phyloP scores from a whole-genome alignment of 805 yeast genomes.

The Barnettozyma siamensis region DNA sequence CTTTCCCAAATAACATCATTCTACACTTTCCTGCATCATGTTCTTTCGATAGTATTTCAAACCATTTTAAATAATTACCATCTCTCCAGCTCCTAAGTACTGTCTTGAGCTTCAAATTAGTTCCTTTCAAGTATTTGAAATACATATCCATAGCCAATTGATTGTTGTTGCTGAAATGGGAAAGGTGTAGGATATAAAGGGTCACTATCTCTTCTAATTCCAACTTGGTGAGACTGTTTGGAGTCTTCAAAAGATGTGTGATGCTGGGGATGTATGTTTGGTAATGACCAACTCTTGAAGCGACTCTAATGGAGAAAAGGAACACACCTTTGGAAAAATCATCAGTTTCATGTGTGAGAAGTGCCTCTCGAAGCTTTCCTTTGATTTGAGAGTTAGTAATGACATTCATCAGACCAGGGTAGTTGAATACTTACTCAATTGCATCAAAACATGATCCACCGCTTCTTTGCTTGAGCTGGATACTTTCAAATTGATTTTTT shows the following conservation, averaged over 20 bases:
- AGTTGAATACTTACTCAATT: slow-evolving; percentile 22
- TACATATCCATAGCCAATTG: slow-evolving; percentile 15
- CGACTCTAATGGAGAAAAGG: slow-evolving; percentile 42
- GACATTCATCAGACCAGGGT: too few relatives aligned
- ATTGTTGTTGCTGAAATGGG: slow-evolving; percentile 22
- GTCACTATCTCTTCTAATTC: slow-evolving; percentile 38
- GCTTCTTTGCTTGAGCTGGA: slow-evolving; percentile 1
- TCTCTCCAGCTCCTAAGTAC: slow-evolving; percentile 29
- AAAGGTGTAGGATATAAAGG: slow-evolving; percentile 39
- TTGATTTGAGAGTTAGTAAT: not conserved
- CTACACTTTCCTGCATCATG: slow-evolving; percentile 10
- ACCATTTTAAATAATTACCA: slow-evolving; percentile 30
- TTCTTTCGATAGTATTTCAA: slow-evolving; percentile 19
- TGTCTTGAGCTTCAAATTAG: slow-evolving; percentile 31
- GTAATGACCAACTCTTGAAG: slow-evolving; percentile 44
- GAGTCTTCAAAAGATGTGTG: slow-evolving; percentile 25
- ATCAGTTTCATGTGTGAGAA: slow-evolving; percentile 34
- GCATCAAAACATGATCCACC: slow-evolving; percentile 31
- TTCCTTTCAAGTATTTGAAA: slow-evolving; percentile 27
- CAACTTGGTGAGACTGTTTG: slow-evolving; percentile 16
- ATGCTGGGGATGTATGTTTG: slow-evolving; percentile 56
- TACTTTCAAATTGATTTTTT: not conserved
- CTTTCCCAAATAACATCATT: slow-evolving; percentile 41
- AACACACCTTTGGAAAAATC: slow-evolving; percentile 43
- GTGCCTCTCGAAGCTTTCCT: slow-evolving; percentile 53